These are phyloP conservation scores for Exophiala phaeomuriformis DNA, from an alignment of 2,329 filamentous ascomycete species.

Conservation along the genomic window DNA sequence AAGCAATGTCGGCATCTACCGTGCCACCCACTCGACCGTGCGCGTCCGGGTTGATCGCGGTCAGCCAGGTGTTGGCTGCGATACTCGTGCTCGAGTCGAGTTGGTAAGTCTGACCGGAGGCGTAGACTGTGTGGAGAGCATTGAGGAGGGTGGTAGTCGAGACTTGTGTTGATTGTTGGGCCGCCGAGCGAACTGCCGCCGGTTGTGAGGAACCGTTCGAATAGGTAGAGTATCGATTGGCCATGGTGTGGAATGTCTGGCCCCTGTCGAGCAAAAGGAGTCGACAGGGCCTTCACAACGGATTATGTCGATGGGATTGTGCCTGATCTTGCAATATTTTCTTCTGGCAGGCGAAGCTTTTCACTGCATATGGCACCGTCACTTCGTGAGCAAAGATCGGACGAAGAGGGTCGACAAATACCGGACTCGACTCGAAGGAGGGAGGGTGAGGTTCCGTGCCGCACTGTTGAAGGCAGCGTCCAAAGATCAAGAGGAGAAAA, in stretches of 20 bases:
- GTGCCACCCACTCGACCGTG: constrained; percentile 67
- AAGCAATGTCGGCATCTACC: constrained; percentile 69
- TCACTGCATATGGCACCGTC: background rate
- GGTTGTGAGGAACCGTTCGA: constrained; percentile 55
- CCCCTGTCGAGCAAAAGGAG: constrained; percentile 17
- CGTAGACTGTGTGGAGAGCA: constrained; percentile 81
- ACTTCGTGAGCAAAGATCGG: background rate
- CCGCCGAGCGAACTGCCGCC: constrained; percentile 49
- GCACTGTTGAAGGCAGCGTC: constrained; percentile 1
- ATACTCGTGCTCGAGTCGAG: constrained; percentile 86
- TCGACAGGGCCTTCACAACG: constrained; percentile 20
- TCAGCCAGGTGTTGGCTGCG: constrained; percentile 93
- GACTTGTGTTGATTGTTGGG: constrained; percentile 67
- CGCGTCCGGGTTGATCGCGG: constrained; percentile 61
- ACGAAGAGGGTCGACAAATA: background rate
- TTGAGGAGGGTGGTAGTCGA: constrained; percentile 92
- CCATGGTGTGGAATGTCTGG: constrained; percentile 38
- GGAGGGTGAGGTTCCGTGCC: background rate
- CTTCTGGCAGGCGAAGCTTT: background rate
- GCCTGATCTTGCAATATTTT: background rate
- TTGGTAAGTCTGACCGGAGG: constrained; percentile 70
- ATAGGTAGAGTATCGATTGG: constrained; percentile 55
- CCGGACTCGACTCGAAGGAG: background rate
- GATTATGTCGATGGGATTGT: background rate
- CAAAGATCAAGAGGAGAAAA: background rate